Evolutionary conservation across 495 filamentous ascomycete genomes (phyloP), one percentile per base, ranked within the genome.

Genomic region (Endocarpon pusillum): DNA sequence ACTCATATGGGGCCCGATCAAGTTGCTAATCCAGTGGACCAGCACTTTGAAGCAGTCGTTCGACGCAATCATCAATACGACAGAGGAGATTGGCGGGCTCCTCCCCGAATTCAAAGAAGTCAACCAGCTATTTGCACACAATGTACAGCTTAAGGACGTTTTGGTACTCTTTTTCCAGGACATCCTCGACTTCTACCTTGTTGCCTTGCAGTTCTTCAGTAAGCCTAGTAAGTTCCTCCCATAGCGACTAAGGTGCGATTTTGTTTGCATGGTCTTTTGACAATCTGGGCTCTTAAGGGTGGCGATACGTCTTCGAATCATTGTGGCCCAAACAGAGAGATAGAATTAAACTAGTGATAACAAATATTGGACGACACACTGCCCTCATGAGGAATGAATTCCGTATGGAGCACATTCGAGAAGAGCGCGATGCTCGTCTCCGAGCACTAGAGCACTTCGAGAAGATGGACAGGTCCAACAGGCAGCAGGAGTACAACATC

Each of bases 1-100:
- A 1, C 35, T 54, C 15, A 54, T 56, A 14, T 56, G 51, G 53
- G 51, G 49, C 12, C 50, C 51, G 6, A 46, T 53, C 24, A 52
- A 52, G 34, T 37, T 55, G n/a, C 35, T 55, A 19, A 41, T 55
- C 11, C 45, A 50, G 36, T 50, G 41, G 46, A 29, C 51, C 9
- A 41, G 42, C 33, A 25, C 14, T 19, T 17, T 50, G 18, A 49
- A 37, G 33, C 25, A 35, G 9, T 46, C 43, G 4, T 45, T 49
- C 15, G 51, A 55, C 39, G 45, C 21, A 8, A 42, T 53, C 3
- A 26, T 51, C 18, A 33, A 36, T 17, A 39, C 26, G 17, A 41
- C 37, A 18, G 44, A 25, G 24, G 37, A 46, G 14, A 36, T 46
- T n/a, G 42, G 44, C 6, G 27, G 16, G 9, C 21, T 29, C 6